Evolutionary conservation across 331 rosid genomes (phyloP).

Genomic region (Acacia pycnantha): DNA sequence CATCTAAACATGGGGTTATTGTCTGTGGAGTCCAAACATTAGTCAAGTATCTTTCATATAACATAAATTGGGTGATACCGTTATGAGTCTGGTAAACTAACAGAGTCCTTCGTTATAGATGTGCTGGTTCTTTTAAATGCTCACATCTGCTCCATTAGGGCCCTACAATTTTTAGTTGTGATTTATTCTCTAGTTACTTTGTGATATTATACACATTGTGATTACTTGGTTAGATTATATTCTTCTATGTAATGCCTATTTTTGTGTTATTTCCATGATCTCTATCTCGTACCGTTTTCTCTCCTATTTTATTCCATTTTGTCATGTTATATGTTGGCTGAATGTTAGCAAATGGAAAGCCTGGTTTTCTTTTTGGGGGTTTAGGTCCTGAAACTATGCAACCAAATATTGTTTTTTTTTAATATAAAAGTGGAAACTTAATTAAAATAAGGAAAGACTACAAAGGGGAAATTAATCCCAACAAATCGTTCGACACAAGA

Average conservation of each 20-base stretch:
- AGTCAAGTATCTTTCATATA: slow-evolving; percentile 58
- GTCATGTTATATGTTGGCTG: no score
- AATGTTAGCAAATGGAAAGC: no score
- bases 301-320: no score
- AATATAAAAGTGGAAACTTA: no score
- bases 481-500: no score
- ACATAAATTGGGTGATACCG: slow-evolving; percentile 48
- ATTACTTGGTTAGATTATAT: neutral
- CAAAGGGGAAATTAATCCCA: no score
- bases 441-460: no score
- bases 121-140: slow-evolving; percentile 34
- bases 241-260: neutral
- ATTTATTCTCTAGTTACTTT: neutral
- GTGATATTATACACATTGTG: neutral
- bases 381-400: no score
- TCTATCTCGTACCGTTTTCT: slow-evolving; percentile 11
- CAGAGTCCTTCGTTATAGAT: slow-evolving; percentile 55
- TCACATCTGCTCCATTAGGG: slow-evolving; percentile 63
- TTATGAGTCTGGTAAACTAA: slow-evolving; percentile 56
- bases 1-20: neutral
- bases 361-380: no score
- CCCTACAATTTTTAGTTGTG: slow-evolving; percentile 30
- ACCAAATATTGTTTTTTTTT: no score
- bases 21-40: slow-evolving; percentile 40
- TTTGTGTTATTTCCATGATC: neutral